Evolutionary conservation across 371 early-diverging fungal genomes (phyloP), one percentile per base, ranked within the genome.

Genomic region (Mucor sp.): DNA sequence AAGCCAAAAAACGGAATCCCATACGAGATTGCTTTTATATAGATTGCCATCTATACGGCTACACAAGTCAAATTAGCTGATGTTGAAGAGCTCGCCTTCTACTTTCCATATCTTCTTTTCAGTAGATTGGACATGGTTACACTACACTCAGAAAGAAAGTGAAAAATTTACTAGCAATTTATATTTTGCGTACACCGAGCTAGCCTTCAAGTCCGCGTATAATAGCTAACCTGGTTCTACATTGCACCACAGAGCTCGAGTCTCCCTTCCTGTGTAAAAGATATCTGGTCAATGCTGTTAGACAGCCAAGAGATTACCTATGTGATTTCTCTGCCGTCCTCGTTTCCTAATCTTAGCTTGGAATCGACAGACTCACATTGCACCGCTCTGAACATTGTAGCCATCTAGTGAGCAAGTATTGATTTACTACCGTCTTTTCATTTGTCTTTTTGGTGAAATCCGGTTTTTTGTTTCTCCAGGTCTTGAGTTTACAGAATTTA

Each of bases 21-120:
- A 19, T 48, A 21, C 19, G 47, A 60, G 32, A 61, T 44, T 59
- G 19, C 21, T 56, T 55, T 63, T 63, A 58, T 62, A 62, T 61
- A 43, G 14, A 35, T 35, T 33, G 27, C 17, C 9, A 53, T 53
- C 27, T 53, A 53, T 15, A 28, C 33, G 56, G 64, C 32, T 63
- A 65, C 65, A 69, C 65, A 60, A 65, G 35, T 37, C 65, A 65
- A 60, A 69, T 69, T 69, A 56, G 59, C 64, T 60, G 58, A 32
- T 69, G 60, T 60, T 48, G 32, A 65, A 65, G 58, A 62, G 30
- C 47, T 58, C 15, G n/a, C 58, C 37, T 30, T 55, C 53, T 27
- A 12, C 35, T 43, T 65, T 69, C 64, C 62, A 44, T 58, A 27
- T 23, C 63, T 68, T 68, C 68, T 68, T 68, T 68, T 68, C 63